These are phyloP conservation scores for Rhizopogon vinicolor DNA, from an alignment of 768 basidiomycete genomes.

Conservation along the genomic window DNA sequence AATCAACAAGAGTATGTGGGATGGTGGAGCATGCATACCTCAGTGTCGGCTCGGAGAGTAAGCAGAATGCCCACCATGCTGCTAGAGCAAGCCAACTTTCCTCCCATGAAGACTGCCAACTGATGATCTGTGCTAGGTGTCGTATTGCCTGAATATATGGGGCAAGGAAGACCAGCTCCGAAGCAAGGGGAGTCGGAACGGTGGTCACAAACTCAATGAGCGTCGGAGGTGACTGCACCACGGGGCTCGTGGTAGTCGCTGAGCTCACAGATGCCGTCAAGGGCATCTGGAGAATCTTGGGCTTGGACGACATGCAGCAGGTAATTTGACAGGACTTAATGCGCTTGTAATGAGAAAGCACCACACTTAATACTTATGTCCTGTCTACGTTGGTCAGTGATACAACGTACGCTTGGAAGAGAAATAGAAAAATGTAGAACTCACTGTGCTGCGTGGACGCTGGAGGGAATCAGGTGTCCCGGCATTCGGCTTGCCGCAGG, in stretches of 20 bases:
- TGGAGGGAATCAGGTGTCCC: not conserved
- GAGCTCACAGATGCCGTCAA: constrained; percentile 3
- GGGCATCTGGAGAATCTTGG: constrained; percentile 11
- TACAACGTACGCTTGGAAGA: not conserved
- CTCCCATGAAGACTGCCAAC: constrained; percentile 55
- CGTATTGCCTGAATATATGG: constrained; percentile 45
- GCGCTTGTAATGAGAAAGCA: not conserved
- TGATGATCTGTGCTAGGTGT: constrained; percentile 41
- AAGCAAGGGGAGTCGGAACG: constrained; percentile 58
- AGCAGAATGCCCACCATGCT: constrained; percentile 74
- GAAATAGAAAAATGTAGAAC: not conserved
- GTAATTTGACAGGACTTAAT: not conserved
- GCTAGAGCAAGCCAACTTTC: constrained; percentile 65
- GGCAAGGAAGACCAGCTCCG: constrained; percentile 57
- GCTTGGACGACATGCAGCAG: constrained; percentile 2
- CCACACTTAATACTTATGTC: not conserved
- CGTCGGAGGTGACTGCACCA: constrained; percentile 3
- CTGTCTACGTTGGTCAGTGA: not conserved
- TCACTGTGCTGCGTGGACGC: not conserved
- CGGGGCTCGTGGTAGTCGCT: not conserved
- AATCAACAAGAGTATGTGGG: constrained; percentile 4
- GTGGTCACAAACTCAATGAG: constrained; percentile 47
- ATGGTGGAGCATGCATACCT: constrained; percentile 31
- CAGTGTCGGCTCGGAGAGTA: constrained; percentile 49
- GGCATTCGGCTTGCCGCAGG: not conserved